Evolutionary conservation across 345 rosid genomes (phyloP).

Genomic region (Brassica cretica): DNA sequence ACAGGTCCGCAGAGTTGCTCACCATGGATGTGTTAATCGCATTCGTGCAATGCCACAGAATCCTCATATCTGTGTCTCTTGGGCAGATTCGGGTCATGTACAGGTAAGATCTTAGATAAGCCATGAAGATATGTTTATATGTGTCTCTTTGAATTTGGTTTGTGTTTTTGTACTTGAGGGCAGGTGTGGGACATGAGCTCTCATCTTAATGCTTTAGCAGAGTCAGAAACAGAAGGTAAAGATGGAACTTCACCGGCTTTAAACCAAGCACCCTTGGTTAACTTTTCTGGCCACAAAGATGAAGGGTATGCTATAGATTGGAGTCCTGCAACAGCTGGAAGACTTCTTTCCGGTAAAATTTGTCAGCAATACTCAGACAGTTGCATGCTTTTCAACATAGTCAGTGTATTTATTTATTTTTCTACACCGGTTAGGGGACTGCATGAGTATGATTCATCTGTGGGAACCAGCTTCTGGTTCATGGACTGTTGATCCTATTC

Average conservation of each 20-base stretch:
- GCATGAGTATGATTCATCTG: constrained; percentile 74
- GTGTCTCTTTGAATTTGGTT: not conserved
- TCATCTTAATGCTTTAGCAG: not conserved
- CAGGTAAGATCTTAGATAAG: not conserved
- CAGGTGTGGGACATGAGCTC: not conserved
- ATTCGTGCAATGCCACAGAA: not conserved
- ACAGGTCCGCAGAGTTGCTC: not conserved
- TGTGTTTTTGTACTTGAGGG: not conserved
- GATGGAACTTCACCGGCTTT: not conserved
- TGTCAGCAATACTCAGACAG: not conserved
- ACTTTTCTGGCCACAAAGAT: not conserved
- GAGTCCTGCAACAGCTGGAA: not conserved
- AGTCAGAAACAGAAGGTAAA: not conserved
- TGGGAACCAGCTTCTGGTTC: constrained; percentile 85
- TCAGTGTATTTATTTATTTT: not conserved
- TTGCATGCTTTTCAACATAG: not conserved
- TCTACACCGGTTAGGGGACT: constrained; percentile 61
- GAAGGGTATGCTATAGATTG: not conserved
- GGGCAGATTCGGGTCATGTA: not conserved
- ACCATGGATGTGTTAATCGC: not conserved
- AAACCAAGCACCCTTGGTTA: not conserved
- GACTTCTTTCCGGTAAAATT: not conserved
- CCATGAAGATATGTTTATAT: not conserved
- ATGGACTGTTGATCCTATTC: constrained; percentile 78
- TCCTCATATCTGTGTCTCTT: not conserved